phyloP scores from a whole-genome alignment of 805 yeast species.

The Spathaspora boniae region DNA sequence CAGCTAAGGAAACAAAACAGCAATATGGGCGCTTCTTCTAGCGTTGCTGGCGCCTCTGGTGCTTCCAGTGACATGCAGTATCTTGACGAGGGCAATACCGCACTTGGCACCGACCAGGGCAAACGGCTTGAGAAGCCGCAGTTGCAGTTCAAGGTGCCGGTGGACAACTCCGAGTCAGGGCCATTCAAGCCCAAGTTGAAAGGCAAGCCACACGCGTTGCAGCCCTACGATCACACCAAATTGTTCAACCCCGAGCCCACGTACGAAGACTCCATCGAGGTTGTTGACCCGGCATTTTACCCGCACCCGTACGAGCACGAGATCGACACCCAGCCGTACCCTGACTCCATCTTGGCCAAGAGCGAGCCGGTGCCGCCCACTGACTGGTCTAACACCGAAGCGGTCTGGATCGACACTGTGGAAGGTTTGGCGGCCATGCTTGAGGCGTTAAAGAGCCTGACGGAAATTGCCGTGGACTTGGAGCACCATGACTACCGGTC shows the following conservation, averaged over 20 bases:
- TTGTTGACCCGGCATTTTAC: slow-evolving; percentile 54
- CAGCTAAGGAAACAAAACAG: slow-evolving; percentile 38
- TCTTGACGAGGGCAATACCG: slow-evolving; percentile 7
- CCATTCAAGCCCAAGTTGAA: slow-evolving; percentile 79
- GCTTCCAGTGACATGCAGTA: slow-evolving; percentile 10
- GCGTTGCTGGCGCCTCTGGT: slow-evolving; percentile 8
- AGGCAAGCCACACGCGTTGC: slow-evolving; percentile 67
- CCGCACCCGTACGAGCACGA: slow-evolving; percentile 80
- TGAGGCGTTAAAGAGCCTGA: slow-evolving; percentile 42
- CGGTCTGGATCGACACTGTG: slow-evolving; percentile 68
- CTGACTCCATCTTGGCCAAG: slow-evolving; percentile 44
- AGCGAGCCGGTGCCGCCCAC: slow-evolving; percentile 46
- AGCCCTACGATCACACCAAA: slow-evolving; percentile 50
- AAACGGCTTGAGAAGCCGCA: slow-evolving; percentile 65
- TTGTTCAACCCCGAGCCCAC: slow-evolving; percentile 26
- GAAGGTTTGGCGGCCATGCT: slow-evolving; percentile 55
- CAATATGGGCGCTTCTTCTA: slow-evolving; percentile 9
- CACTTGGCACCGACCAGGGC: slow-evolving; percentile 9
- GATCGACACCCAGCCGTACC: slow-evolving; percentile 67
- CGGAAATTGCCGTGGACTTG: slow-evolving; percentile 85
- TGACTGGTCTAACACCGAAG: slow-evolving; percentile 63
- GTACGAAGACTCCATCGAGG: slow-evolving; percentile 23
- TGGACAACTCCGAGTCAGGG: slow-evolving; percentile 63
- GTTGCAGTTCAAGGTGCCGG: slow-evolving; percentile 46
- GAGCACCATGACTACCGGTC: slow-evolving; percentile 95